These are phyloP conservation scores for Trichosporon asahii DNA, from an alignment of 1,284 basidiomycete genomes.

Conservation along the genomic window DNA sequence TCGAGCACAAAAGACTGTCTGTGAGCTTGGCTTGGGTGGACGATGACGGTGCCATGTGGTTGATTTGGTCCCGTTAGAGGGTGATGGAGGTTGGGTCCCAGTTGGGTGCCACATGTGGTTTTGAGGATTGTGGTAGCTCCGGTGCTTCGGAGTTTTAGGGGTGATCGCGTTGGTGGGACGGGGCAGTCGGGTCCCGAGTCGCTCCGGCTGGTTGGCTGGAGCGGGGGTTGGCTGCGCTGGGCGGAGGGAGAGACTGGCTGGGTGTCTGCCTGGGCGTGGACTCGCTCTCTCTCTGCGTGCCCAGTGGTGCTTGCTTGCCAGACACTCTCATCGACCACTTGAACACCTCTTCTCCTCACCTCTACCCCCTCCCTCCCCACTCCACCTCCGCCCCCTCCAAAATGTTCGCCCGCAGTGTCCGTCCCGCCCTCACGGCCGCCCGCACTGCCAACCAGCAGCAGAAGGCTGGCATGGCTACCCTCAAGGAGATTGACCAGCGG, in stretches of 20 bases:
- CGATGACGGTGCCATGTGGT: not conserved
- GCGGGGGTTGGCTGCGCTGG: not conserved
- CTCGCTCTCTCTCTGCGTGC: not conserved
- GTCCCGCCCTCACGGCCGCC: conserved; percentile 57
- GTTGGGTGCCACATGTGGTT: not conserved
- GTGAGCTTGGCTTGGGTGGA: not conserved
- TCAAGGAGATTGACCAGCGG: conserved; percentile 94
- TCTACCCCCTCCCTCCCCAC: conserved; percentile 19
- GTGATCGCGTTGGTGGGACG: not conserved
- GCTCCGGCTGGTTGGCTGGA: conserved; percentile 13
- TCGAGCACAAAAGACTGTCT: conserved; percentile 12
- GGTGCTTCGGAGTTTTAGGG: conserved; percentile 5
- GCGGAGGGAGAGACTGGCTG: not conserved
- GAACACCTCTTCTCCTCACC: conserved; percentile 13
- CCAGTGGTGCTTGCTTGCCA: not conserved
- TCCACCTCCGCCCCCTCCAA: conserved; percentile 22
- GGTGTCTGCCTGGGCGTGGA: not conserved
- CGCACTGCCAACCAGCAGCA: conserved; percentile 58
- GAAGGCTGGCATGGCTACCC: conserved; percentile 86
- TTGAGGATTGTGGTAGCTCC: not conserved
- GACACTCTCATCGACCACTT: conserved; percentile 21
- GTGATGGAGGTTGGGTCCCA: not conserved
- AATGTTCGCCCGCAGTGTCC: conserved; percentile 62
- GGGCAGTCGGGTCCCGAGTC: conserved; percentile 8
- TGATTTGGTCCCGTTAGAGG: not conserved